Conservation (phyloP, 140 eudicot species). For the Senecio squalidus region DNA sequence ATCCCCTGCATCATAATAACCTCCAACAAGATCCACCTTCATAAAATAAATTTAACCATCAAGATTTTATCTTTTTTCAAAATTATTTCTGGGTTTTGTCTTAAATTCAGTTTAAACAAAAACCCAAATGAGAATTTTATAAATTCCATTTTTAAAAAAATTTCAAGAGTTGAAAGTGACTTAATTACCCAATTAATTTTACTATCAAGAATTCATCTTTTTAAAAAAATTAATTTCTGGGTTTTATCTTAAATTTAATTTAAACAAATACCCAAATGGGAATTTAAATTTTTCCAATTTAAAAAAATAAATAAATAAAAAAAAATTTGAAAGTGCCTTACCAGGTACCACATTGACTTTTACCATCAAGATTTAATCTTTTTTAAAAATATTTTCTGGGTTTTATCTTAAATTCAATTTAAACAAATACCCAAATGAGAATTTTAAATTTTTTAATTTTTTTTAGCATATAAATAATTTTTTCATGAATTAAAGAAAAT, state of each 20-base stretch:
- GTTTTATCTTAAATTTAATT: background rate
- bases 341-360: too few relatives aligned
- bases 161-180: too few relatives aligned
- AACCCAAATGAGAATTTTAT: too few relatives aligned
- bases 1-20: constrained; percentile 98
- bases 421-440: constrained; percentile 18
- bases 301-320: too few relatives aligned
- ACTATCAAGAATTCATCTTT: constrained; percentile 30
- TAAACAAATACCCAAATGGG: too few relatives aligned
- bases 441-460: background rate
- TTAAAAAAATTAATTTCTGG: constrained; percentile 4
- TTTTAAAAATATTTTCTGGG: constrained; percentile 8
- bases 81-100: background rate
- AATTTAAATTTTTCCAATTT: too few relatives aligned
- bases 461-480: background rate
- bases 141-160: too few relatives aligned
- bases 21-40: constrained; percentile 98
- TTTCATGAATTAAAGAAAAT: background rate
- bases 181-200: too few relatives aligned
- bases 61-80: constrained; percentile 26
- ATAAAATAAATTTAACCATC: constrained; percentile 19
- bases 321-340: too few relatives aligned
- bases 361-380: constrained; percentile 28
- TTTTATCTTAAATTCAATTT: background rate
- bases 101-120: background rate